These are phyloP conservation scores for Syncephalastrum monosporum DNA, from an alignment of 371 early-diverging fungal species.

Conservation along the genomic window DNA sequence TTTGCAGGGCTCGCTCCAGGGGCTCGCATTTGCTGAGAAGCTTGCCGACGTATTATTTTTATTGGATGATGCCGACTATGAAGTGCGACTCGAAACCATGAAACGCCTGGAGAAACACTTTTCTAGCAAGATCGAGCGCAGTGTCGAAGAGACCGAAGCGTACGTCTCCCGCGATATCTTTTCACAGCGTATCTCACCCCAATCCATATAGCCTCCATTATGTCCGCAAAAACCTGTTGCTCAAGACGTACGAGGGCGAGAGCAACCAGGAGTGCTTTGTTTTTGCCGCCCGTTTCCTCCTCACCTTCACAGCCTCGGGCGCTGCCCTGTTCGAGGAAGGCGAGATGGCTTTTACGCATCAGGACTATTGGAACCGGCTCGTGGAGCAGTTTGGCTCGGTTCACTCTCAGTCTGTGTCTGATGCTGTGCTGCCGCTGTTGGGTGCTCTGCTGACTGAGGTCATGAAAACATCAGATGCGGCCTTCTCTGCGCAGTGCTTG, in stretches of 20 bases:
- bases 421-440: slow-evolving; percentile 43
- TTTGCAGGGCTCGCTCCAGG: slow-evolving; percentile 27
- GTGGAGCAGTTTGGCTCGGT: slow-evolving; percentile 28
- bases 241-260: slow-evolving; percentile 51
- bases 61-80: slow-evolving; percentile 51
- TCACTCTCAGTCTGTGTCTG: slow-evolving; percentile 34
- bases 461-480: slow-evolving; percentile 5
- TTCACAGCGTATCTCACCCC: no score
- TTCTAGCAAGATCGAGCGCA: no score
- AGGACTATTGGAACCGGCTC: slow-evolving; percentile 39
- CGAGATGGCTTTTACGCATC: slow-evolving; percentile 27
- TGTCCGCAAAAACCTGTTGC: slow-evolving; percentile 41
- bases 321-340: slow-evolving; percentile 10
- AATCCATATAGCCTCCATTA: slow-evolving; percentile 16
- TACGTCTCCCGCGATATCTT: no score
- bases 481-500: slow-evolving; percentile 37
- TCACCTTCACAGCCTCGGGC: slow-evolving; percentile 21
- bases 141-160: no score
- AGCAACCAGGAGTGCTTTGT: slow-evolving; percentile 54
- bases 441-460: slow-evolving; percentile 48
- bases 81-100: slow-evolving; percentile 57
- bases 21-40: slow-evolving; percentile 6
- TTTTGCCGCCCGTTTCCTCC: slow-evolving; percentile 42
- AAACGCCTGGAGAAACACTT: slow-evolving; percentile 33
- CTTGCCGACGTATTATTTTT: slow-evolving; percentile 25